A percentile compares a stretch with the other conserved stretches of the same genome.
Evolutionary conservation across 805 yeast species (phyloP).

Genomic region (Hanseniaspora meyeri): DNA sequence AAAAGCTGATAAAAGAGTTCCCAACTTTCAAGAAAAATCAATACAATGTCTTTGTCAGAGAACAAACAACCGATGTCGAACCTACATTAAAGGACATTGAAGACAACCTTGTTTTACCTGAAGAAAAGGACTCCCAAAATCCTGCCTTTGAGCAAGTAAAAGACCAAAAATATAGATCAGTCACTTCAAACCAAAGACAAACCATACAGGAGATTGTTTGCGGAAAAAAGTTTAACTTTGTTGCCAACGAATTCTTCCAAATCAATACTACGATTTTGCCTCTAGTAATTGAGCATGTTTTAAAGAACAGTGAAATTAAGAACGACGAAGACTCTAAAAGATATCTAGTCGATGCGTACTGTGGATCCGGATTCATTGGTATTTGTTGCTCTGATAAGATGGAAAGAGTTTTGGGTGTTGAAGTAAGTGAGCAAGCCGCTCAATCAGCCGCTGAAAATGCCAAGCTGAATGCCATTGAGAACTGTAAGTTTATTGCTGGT

Average conservation of each 20-base stretch:
- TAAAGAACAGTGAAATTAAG: conserved; percentile 41
- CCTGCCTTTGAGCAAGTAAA: conserved; percentile 26
- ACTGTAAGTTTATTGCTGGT: conserved; percentile 78
- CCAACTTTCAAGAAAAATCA: conserved; percentile 51
- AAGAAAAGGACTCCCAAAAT: conserved; percentile 32
- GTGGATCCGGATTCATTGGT: conserved; percentile 91
- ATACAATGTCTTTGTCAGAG: conserved; percentile 77
- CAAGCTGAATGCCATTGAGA: conserved; percentile 54
- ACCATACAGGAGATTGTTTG: conserved; percentile 65
- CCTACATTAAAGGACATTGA: conserved; percentile 27
- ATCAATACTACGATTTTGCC: conserved; percentile 89
- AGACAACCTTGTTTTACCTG: conserved; percentile 19
- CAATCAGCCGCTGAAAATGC: conserved; percentile 79
- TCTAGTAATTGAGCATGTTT: conserved; percentile 66
- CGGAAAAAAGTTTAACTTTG: conserved; percentile 70
- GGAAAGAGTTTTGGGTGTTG: conserved; percentile 83
- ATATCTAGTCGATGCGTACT: conserved; percentile 83
- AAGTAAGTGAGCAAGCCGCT: conserved; percentile 82
- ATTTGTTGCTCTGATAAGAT: conserved; percentile 73
- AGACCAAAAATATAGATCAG: conserved; percentile 40
- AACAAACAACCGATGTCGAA: conserved; percentile 41
- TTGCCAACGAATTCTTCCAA: conserved; percentile 94
- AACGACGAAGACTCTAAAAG: conserved; percentile 37
- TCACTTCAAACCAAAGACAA: conserved; percentile 67
- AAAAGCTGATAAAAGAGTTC: conserved; percentile 37